Evolutionary conservation across 495 filamentous ascomycete species (phyloP), one percentile per base, ranked within the genome.

Genomic region (Penicillium longicatenatum): DNA sequence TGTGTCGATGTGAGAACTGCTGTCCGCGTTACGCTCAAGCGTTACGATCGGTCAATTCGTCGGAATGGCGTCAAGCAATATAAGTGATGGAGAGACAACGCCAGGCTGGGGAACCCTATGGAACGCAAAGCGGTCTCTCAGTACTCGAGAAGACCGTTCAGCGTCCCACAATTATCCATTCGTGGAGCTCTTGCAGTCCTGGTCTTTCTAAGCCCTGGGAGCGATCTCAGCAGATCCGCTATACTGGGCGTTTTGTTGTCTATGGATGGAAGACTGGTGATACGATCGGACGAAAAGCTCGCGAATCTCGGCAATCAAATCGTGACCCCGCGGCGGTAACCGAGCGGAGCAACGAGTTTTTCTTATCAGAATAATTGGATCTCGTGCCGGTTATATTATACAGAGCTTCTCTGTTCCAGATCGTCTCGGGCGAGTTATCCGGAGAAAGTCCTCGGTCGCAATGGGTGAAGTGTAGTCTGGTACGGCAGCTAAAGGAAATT

Each of bases 91-190:
- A 39, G 6, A 39, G 37, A 39, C 43, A 46, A 46, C 22, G n/a
- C 16, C 24, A 75, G 74, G 75, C 72, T 76, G 75, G 71, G 73
- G 75, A 78, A 75, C 72, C 75, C 71, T 70, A 78, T 78, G 76
- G 76, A 79, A 80, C 75, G 77, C 77, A 77, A 78, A 79, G 66
- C 75, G 76, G 76, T 71, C 75, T 78, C 77, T 77, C 77, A 78
- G 54, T 59, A 55, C 68, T 62, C 52, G 76, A 80, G 77, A 62
- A 76, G 75, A 78, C 76, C 75, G 73, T 79, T 76, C 63, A 54
- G 77, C 76, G 76, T 78, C 76, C 77, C 77, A 78, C 76, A 78
- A 72, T 72, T 72, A 59, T 72, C 70, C 76, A 75, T 79, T 57
- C 67, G 70, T 63, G 46, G 30, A 45, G 58, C 57, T 59, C 52